phyloP scores from a whole-genome alignment of 2,329 filamentous ascomycete species.

The Hymenoscyphus linearis region DNA sequence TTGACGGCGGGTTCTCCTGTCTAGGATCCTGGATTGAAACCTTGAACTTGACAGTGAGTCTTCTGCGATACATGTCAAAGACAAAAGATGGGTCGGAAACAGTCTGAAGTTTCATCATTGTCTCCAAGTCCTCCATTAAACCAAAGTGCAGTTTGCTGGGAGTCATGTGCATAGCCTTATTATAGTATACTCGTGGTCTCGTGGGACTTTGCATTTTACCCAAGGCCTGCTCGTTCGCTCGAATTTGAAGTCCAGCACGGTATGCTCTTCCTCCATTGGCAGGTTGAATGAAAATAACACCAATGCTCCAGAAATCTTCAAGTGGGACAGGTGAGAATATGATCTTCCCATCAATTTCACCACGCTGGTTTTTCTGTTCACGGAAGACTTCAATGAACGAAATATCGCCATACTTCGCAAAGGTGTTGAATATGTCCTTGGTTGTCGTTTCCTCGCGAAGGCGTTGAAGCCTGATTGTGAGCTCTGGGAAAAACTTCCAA shows the following conservation, averaged over 20 bases:
- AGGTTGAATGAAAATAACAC: constrained; percentile 22
- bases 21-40: constrained; percentile 28
- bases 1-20: constrained; percentile 12
- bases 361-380: constrained; percentile 34
- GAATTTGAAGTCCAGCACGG: constrained; percentile 11
- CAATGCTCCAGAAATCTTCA: constrained; percentile 43
- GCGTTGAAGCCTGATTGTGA: constrained; percentile 18
- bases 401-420: constrained; percentile 49
- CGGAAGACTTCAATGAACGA: constrained; percentile 52
- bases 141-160: constrained; percentile 56
- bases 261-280: constrained; percentile 12
- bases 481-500: constrained; percentile 34
- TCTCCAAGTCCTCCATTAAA: constrained; percentile 45
- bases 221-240: background rate
- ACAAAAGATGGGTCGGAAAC: constrained; percentile 31
- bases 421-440: constrained; percentile 45
- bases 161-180: constrained; percentile 37
- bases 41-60: constrained; percentile 38
- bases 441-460: constrained; percentile 37
- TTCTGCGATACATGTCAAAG: constrained; percentile 37
- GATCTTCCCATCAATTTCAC: constrained; percentile 41
- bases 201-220: constrained; percentile 31
- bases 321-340: constrained; percentile 54
- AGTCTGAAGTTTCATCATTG: constrained; percentile 56
- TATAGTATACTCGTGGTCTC: constrained; percentile 30